Evolutionary conservation across 176 grass and related monocot genomes (phyloP), one percentile per base, ranked within the genome.

Genomic region (Hordeum marinum): DNA sequence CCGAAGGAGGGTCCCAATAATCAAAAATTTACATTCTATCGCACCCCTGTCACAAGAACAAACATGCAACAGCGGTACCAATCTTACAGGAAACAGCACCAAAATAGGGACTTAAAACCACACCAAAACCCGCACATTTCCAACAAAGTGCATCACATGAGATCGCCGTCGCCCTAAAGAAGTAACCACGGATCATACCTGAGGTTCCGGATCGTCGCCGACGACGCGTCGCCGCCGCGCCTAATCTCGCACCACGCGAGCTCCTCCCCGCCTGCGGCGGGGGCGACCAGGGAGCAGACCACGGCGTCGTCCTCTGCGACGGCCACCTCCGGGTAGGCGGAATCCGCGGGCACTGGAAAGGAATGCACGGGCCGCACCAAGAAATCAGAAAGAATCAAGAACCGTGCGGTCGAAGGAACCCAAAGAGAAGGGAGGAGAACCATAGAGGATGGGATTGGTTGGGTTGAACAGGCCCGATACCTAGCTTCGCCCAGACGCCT

Each of bases 231-330:
- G 7, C 62, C 76, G 58, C 60, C 72, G 75, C 83, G 81, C 78
- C 52, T 89, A 85, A 99, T 92, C 80, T 94, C 90, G 86, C 96
- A 99, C 93, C 93, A 99, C 41, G 55, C 83, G 60, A 75, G 66
- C 88, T 89, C 88, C 78, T 88, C 83, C 75, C 84, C 69, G 37
- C 52, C 78, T 68, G 46, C 76, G 46, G 70, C 48, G 67, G 78
- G 59, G 17, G 40, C 40, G 18, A 89, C 84, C 52, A 73, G 72
- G 7, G 96, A 99, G 83, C 86, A 94, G 39, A 96, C 71, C 54
- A 89, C 66, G 14, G 68, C 66, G 74, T 94, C 91, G 35, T 68
- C 76, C 27, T 85, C 87, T 26, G 81, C 79, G 76, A 99, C 80
- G 24, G 76, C 75, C 82, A 94, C 84, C 76, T 83, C 83, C 65